Conservation (phyloP, 805 yeast genomes). For the Suhomyces sp. region DNA sequence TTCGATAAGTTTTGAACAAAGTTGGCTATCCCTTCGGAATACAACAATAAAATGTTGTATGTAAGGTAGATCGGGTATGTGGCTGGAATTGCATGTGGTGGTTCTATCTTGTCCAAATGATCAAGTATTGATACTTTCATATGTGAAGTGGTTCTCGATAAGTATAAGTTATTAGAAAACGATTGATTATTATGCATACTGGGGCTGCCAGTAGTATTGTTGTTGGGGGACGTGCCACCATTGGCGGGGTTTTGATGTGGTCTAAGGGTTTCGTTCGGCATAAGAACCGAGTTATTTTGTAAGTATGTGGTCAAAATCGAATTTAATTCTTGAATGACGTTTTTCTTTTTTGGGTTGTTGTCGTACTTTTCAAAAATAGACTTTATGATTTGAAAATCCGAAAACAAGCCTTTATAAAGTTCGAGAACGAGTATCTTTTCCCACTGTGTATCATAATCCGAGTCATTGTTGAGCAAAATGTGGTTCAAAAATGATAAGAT, state of each 20-base stretch:
- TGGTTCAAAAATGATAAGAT: constrained; percentile 74
- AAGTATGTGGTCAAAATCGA: constrained; percentile 24
- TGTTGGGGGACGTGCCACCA: neutral
- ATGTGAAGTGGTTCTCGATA: constrained; percentile 45
- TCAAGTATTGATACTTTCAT: constrained; percentile 64
- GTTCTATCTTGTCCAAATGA: constrained; percentile 74
- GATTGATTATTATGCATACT: constrained; percentile 5
- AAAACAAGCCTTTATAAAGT: constrained; percentile 58
- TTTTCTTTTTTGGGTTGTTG: constrained; percentile 49
- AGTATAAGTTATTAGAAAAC: constrained; percentile 13
- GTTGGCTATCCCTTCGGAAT: constrained; percentile 69
- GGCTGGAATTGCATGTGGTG: constrained; percentile 62
- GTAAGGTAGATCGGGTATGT: constrained; percentile 61
- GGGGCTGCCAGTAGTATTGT: neutral
- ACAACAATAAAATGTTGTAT: constrained; percentile 48
- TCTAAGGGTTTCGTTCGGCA: constrained; percentile 17
- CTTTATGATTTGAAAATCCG: constrained; percentile 53
- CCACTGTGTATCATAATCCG: constrained; percentile 54
- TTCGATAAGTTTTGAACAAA: constrained; percentile 45
- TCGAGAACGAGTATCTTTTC: constrained; percentile 73
- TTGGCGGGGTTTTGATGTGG: constrained; percentile 16
- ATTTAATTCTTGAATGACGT: constrained; percentile 58
- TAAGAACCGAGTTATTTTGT: constrained; percentile 18
- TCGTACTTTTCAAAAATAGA: constrained; percentile 66
- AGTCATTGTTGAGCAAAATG: constrained; percentile 55